Evolutionary conservation across 768 basidiomycete genomes (phyloP).

Genomic region (Russula foetens): DNA sequence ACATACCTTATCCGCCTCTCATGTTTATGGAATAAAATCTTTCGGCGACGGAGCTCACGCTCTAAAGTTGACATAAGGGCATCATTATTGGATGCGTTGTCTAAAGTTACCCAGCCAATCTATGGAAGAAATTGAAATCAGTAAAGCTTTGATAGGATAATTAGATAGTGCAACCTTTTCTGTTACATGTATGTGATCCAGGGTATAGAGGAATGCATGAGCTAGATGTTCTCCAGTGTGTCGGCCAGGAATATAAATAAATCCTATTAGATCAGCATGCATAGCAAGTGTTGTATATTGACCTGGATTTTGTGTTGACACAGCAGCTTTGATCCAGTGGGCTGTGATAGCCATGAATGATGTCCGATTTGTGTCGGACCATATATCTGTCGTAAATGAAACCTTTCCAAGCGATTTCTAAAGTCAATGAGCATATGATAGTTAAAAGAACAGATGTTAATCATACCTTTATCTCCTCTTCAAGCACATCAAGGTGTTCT

Average conservation of each 20-base stretch:
- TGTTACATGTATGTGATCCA: slow-evolving; percentile 26
- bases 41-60: background rate
- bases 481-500: background rate
- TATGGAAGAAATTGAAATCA: slow-evolving; percentile 7
- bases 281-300: slow-evolving; percentile 18
- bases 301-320: background rate
- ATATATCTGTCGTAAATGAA: slow-evolving; percentile 13
- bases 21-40: background rate
- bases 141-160: background rate
- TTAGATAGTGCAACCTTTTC: slow-evolving; percentile 21
- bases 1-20: slow-evolving; percentile 10
- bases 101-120: slow-evolving; percentile 33
- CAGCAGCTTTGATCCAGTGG: slow-evolving; percentile 30
- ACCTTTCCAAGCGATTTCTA: background rate
- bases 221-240: slow-evolving; percentile 35
- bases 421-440: background rate
- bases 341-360: slow-evolving; percentile 38
- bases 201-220: slow-evolving; percentile 26
- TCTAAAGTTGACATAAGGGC: slow-evolving; percentile 7
- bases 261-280: slow-evolving; percentile 29
- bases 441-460: background rate
- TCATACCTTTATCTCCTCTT: background rate
- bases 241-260: slow-evolving; percentile 28
- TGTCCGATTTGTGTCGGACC: slow-evolving; percentile 29
- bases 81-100: slow-evolving; percentile 26